Evolutionary conservation across 2,329 filamentous ascomycete species (phyloP).

Genomic region (Talaromyces sp.): DNA sequence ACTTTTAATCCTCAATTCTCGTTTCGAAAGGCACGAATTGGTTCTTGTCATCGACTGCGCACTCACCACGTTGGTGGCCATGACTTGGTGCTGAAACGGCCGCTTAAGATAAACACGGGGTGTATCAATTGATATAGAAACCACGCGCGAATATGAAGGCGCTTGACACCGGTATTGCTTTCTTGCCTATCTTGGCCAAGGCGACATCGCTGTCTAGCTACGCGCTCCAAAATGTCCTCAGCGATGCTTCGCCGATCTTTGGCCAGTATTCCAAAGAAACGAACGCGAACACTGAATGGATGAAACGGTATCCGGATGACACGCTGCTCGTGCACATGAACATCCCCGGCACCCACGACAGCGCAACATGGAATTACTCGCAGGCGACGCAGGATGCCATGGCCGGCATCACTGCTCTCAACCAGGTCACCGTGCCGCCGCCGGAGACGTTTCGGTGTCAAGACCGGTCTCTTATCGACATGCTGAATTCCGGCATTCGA

Average conservation of each 20-base stretch:
- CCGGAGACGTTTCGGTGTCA: slow-evolving; percentile 43
- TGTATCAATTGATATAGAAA: no score
- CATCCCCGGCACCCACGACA: slow-evolving; percentile 49
- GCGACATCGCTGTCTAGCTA: slow-evolving; percentile 20
- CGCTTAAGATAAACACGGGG: not conserved
- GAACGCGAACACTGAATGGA: slow-evolving; percentile 38
- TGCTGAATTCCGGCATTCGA: slow-evolving; percentile 45
- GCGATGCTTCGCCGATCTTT: slow-evolving; percentile 41
- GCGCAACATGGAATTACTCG: slow-evolving; percentile 50
- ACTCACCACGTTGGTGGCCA: not conserved
- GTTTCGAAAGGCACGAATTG: not conserved
- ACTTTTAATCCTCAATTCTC: not conserved
- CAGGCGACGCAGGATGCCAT: slow-evolving; percentile 39
- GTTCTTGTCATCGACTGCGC: not conserved
- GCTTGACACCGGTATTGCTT: not conserved
- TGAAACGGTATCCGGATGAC: slow-evolving; percentile 41
- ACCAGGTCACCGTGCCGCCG: slow-evolving; percentile 24
- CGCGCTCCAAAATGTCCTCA: slow-evolving; percentile 41
- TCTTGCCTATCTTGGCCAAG: not conserved
- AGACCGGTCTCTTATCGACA: slow-evolving; percentile 30
- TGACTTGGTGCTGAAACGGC: not conserved
- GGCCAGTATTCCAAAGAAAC: slow-evolving; percentile 27
- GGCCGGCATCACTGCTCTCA: slow-evolving; percentile 36
- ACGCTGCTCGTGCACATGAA: slow-evolving; percentile 45
- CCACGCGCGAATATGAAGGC: not conserved